Evolutionary conservation across 805 yeast genomes (phyloP).

Genomic region (Hyphopichia homilentoma): DNA sequence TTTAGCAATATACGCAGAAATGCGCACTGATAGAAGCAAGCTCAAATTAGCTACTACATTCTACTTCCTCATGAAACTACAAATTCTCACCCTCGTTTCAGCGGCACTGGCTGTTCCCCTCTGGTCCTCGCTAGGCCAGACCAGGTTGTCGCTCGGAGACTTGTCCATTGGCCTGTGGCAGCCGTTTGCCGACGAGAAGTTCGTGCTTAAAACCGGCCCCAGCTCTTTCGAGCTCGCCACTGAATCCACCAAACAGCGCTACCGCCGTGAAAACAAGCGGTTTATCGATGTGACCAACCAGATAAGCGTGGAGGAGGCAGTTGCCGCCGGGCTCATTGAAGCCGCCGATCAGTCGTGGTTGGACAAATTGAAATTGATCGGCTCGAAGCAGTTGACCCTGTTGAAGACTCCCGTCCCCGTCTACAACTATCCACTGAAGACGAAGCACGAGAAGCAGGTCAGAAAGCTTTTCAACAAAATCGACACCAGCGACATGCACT

Average conservation of each 20-base stretch:
- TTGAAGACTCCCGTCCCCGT: constrained; percentile 22
- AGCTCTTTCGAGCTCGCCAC: constrained; percentile 25
- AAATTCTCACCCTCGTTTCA: too few relatives aligned
- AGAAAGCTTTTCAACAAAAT: constrained; percentile 40
- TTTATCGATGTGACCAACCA: constrained; percentile 64
- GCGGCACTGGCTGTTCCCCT: too few relatives aligned
- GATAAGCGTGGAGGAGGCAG: constrained; percentile 35
- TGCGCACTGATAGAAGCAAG: too few relatives aligned
- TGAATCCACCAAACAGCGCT: constrained; percentile 32
- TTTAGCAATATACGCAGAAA: too few relatives aligned
- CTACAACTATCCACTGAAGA: constrained; percentile 52
- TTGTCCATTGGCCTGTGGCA: too few relatives aligned
- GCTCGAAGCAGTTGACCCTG: constrained; percentile 22
- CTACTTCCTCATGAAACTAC: too few relatives aligned
- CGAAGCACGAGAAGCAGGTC: constrained; percentile 36
- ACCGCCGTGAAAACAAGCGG: constrained; percentile 41
- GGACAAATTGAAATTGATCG: constrained; percentile 13
- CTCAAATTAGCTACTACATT: too few relatives aligned
- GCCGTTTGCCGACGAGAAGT: constrained; percentile 5
- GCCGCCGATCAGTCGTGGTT: constrained; percentile 7
- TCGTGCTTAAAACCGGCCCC: constrained; percentile 36
- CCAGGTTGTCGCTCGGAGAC: too few relatives aligned
- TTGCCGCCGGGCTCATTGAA: constrained; percentile 20
- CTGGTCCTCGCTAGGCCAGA: too few relatives aligned
- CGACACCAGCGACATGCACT: constrained; percentile 43